Evolutionary conservation across 31 red algal genomes (phyloP), one percentile per base, ranked within the genome.

Genomic region (Asparagopsis taxiformis): DNA sequence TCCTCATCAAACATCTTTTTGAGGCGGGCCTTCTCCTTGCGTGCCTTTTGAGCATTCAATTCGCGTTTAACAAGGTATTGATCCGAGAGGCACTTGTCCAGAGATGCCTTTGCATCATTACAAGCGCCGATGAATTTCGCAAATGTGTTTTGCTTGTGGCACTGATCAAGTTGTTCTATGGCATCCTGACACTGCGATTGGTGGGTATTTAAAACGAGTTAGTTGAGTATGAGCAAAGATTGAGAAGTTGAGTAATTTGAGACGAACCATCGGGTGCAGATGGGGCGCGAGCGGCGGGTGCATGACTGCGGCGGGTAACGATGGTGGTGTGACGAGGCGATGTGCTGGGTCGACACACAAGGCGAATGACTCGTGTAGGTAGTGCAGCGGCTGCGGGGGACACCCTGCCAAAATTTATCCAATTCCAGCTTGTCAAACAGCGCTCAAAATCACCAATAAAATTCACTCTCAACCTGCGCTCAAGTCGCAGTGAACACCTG

Each of bases 1-100:
- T 78, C 74, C 0, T 78, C 74, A 23, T 53, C 59, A 19, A 81
- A 52, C 33, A 49, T 81, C 51, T 55, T 23, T 1, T 41, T 29
- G 35, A 81, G 77, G 29, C 65, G 52, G 13, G 19, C n/a, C 32
- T 74, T 64, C 61, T 75, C 70, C 37, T 46, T 20, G 29, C 46
- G 43, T 19, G 81, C 55, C 37, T 86, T 74, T 31, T 70, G 56
- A 17, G 75, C 76, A 53, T 93, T 93, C 49, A 93, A 46, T 62
- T 85, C 90, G 10, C 90, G 75, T 1, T 58, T 60, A 16, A 93
- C 74, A 30, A 93, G 69, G 33, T 86, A 86, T 61, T 93, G 74
- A 23, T 86, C 67, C 10, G 74, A 77, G 5, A 93, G 68, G 61
- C 90, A 93, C 35, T 80, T 73, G 67, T 93, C 90, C 1, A 93